Conservation (phyloP, 2,329 filamentous ascomycete genomes). For the Aspergillus sp. region DNA sequence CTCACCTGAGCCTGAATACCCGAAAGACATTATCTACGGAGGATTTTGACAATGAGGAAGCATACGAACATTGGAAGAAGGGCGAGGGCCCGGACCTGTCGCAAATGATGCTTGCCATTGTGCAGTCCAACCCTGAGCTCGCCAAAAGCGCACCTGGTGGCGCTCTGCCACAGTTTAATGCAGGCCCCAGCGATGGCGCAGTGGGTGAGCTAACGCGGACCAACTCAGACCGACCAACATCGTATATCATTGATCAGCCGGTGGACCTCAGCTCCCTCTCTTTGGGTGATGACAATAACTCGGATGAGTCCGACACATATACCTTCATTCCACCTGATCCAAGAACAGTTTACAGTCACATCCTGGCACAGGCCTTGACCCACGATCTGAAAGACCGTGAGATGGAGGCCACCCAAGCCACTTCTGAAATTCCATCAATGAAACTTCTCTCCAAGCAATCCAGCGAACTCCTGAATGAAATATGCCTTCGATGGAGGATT, state of each 20-base stretch:
- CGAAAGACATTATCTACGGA: constrained; percentile 72
- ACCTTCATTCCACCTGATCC: constrained; percentile 88
- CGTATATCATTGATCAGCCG: constrained; percentile 64
- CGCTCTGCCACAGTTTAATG: constrained; percentile 57
- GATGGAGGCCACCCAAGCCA: constrained; percentile 48
- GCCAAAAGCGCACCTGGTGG: constrained; percentile 68
- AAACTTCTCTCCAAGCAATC: constrained; percentile 71
- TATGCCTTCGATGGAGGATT: constrained; percentile 84
- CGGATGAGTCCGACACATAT: constrained; percentile 59
- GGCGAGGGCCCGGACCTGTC: constrained; percentile 83
- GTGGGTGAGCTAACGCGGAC: constrained; percentile 46
- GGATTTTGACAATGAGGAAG: constrained; percentile 87
- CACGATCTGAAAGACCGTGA: constrained; percentile 58
- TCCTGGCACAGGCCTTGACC: constrained; percentile 71
- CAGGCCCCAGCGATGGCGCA: constrained; percentile 36
- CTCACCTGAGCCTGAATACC: constrained; percentile 77
- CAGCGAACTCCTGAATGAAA: constrained; percentile 77
- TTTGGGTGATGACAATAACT: constrained; percentile 48
- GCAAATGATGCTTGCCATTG: constrained; percentile 87
- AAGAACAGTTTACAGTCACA: constrained; percentile 76
- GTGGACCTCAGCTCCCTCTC: constrained; percentile 60
- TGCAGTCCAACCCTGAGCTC: constrained; percentile 80
- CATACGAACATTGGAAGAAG: constrained; percentile 87
- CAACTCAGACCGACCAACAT: constrained; percentile 46
- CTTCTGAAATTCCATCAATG: constrained; percentile 47